Percentiles rank a stretch among this genome's conserved stretches.
Conservation (phyloP, 495 filamentous ascomycete species). For the Penicillium desertorum region DNA sequence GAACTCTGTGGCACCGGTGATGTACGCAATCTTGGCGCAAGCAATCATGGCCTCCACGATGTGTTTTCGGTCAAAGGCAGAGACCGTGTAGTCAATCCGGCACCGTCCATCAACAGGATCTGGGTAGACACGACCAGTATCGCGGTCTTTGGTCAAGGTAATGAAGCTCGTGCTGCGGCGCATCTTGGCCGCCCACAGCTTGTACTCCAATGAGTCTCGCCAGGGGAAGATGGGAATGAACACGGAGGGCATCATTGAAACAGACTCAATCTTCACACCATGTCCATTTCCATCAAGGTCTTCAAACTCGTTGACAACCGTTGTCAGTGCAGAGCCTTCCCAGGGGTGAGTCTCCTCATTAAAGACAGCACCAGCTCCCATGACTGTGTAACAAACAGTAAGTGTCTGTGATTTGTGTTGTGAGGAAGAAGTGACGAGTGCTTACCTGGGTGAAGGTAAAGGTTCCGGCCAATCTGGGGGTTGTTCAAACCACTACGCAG, state of each 20-base stretch:
- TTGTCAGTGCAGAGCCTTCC: conserved; percentile 79
- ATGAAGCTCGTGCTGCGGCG: conserved; percentile 67
- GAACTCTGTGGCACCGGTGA: conserved; percentile 76
- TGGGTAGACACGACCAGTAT: conserved; percentile 70
- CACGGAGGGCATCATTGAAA: conserved; percentile 63
- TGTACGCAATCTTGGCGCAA: conserved; percentile 71
- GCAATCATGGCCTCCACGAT: conserved; percentile 70
- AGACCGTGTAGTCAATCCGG: conserved; percentile 66
- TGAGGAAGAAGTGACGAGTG: background rate
- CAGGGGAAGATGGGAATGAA: conserved; percentile 62
- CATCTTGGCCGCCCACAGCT: conserved; percentile 60
- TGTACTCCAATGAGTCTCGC: conserved; percentile 63
- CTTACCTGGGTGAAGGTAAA: conserved; percentile 73
- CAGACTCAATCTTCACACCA: conserved; percentile 75
- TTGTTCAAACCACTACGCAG: conserved; percentile 74
- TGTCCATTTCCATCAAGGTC: conserved; percentile 80
- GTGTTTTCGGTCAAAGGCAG: conserved; percentile 66
- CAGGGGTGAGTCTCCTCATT: conserved; percentile 67
- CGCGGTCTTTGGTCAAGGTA: conserved; percentile 67
- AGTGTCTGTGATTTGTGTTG: conserved; percentile 8
- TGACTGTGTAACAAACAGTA: conserved; percentile 35
- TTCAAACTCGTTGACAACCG: conserved; percentile 73
- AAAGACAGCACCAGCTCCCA: conserved; percentile 59
- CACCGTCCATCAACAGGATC: conserved; percentile 66
- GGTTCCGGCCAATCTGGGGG: conserved; percentile 77